phyloP scores from a whole-genome alignment of 2,329 filamentous ascomycete genomes.

The Sordariomycetes sp. region DNA sequence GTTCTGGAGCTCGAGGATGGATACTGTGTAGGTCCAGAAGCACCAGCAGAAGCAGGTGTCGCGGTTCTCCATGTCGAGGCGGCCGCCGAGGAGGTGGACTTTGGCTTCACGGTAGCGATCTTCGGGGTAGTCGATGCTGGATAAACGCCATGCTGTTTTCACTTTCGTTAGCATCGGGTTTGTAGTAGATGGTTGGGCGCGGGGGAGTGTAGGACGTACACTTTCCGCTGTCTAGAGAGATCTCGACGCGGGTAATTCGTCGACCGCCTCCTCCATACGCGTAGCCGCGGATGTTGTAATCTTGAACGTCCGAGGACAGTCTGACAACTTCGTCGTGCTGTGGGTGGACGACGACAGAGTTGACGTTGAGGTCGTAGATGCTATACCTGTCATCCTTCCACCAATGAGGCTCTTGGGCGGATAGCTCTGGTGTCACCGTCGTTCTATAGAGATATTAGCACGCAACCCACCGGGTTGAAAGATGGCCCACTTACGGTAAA shows the following conservation, averaged over 20 bases:
- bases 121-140: slow-evolving; percentile 70
- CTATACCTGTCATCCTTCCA: slow-evolving; percentile 88
- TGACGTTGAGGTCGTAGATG: slow-evolving; percentile 83
- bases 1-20: slow-evolving; percentile 43
- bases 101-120: slow-evolving; percentile 60
- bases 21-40: slow-evolving; percentile 69
- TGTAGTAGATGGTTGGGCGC: too few relatives aligned
- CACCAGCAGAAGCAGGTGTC: slow-evolving; percentile 85
- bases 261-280: slow-evolving; percentile 83
- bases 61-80: slow-evolving; percentile 67
- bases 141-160: slow-evolving; percentile 56
- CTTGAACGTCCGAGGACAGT: neutral
- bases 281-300: slow-evolving; percentile 53
- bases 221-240: slow-evolving; percentile 5
- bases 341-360: slow-evolving; percentile 70
- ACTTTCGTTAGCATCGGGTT: too few relatives aligned
- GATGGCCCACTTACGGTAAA: slow-evolving; percentile 35
- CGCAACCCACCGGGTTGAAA: neutral
- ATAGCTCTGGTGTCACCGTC: slow-evolving; percentile 27
- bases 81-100: slow-evolving; percentile 56
- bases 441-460: neutral
- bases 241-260: slow-evolving; percentile 51
- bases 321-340: slow-evolving; percentile 58
- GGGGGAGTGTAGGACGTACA: neutral
- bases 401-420: slow-evolving; percentile 35